Conservation (phyloP, 352 stramenopile genomes). For the Thalassiosira sp. region DNA sequence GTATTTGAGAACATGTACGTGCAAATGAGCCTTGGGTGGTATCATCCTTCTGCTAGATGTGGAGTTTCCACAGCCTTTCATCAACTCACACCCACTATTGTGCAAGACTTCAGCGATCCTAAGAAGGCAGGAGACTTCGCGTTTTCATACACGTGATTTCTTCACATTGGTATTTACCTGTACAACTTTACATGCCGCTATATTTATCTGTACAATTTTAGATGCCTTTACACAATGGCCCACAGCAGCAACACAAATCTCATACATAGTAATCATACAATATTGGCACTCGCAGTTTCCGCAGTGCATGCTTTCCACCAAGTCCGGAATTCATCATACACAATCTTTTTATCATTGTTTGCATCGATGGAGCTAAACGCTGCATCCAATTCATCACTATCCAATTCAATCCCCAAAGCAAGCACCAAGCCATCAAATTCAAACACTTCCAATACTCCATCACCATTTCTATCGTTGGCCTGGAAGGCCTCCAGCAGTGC, state of each 20-base stretch:
- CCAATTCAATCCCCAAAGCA: slow-evolving; percentile 36
- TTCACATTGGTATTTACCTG: neutral
- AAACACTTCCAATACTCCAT: slow-evolving; percentile 40
- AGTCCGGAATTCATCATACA: slow-evolving; percentile 41
- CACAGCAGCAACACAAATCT: neutral
- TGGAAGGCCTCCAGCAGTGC: slow-evolving; percentile 30
- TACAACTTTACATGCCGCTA: neutral
- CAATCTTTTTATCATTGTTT: slow-evolving; percentile 49
- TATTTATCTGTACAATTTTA: neutral
- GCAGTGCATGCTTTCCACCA: slow-evolving; percentile 38
- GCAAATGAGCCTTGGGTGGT: no score
- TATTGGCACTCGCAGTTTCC: slow-evolving; percentile 1
- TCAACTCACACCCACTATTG: no score
- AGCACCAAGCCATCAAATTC: slow-evolving; percentile 46
- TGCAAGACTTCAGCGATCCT: no score
- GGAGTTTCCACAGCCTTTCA: no score
- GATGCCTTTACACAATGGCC: neutral
- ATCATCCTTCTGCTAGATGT: no score
- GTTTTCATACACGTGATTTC: no score
- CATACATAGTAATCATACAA: neutral
- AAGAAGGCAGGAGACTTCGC: no score
- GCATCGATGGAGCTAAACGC: slow-evolving; percentile 41
- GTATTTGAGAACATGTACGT: no score
- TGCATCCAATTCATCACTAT: slow-evolving; percentile 45
- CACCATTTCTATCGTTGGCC: slow-evolving; percentile 35